Evolutionary conservation across 768 basidiomycete species (phyloP).

Genomic region (Auriculariales sp.): DNA sequence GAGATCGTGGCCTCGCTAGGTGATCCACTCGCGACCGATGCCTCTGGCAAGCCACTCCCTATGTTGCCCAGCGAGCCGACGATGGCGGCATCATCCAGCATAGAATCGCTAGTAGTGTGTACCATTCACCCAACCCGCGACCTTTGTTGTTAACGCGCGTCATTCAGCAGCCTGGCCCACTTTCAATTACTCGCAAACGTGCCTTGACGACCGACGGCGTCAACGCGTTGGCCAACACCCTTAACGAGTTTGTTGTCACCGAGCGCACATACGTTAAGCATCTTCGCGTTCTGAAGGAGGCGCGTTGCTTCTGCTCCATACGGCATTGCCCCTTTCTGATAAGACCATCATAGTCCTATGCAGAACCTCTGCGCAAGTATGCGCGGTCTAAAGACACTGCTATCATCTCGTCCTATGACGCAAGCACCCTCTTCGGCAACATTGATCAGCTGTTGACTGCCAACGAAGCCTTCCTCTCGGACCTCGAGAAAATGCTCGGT

Average conservation of each 20-base stretch:
- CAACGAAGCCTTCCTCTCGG: conserved; percentile 75
- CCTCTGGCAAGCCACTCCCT: conserved; percentile 1
- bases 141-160: not conserved
- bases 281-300: conserved; percentile 62
- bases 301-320: conserved; percentile 7
- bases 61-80: conserved; percentile 6
- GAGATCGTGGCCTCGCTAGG: conserved; percentile 69
- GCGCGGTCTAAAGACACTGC: conserved; percentile 72
- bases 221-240: conserved; percentile 52
- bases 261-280: conserved; percentile 82
- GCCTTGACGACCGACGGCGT: conserved; percentile 50
- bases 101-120: not conserved
- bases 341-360: conserved; percentile 44
- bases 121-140: not conserved
- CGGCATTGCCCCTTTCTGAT: not conserved
- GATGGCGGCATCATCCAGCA: not conserved
- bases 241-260: conserved; percentile 78
- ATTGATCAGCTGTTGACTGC: conserved; percentile 77
- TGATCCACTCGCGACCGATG: conserved; percentile 28
- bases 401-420: conserved; percentile 81
- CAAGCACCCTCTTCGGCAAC: conserved; percentile 88
- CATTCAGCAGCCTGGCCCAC: not conserved
- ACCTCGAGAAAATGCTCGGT: conserved; percentile 65
- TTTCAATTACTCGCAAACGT: conserved; percentile 24
- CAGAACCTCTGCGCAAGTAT: conserved; percentile 79